phyloP scores from a whole-genome alignment of 2,329 filamentous ascomycete species.

The Leptographium wingfieldii region DNA sequence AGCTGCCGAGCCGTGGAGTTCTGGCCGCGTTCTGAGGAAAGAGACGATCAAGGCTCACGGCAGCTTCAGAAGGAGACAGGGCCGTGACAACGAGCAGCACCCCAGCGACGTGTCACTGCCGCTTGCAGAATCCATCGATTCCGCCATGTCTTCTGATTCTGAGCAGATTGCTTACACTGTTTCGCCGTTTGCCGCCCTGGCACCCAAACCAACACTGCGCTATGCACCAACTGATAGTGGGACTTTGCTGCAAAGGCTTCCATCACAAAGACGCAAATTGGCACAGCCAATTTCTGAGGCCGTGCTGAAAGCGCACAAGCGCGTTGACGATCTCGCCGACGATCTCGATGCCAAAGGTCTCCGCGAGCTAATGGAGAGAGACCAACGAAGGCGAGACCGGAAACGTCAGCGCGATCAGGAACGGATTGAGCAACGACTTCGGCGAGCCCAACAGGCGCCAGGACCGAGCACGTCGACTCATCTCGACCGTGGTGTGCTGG shows the following conservation, averaged over 20 bases:
- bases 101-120: slow-evolving; percentile 66
- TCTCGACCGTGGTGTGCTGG: slow-evolving; percentile 47
- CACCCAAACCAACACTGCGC: slow-evolving; percentile 72
- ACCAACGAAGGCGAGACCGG: slow-evolving; percentile 65
- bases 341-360: slow-evolving; percentile 74
- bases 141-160: slow-evolving; percentile 60
- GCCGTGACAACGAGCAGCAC: slow-evolving; percentile 34
- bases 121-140: slow-evolving; percentile 60
- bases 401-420: slow-evolving; percentile 58
- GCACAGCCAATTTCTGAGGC: slow-evolving; percentile 47
- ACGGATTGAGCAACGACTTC: slow-evolving; percentile 50
- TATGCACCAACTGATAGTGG: slow-evolving; percentile 38
- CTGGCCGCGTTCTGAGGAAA: slow-evolving; percentile 46
- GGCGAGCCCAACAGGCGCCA: slow-evolving; percentile 53
- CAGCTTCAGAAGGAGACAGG: slow-evolving; percentile 22
- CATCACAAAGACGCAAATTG: slow-evolving; percentile 39
- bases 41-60: slow-evolving; percentile 53
- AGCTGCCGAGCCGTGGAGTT: slow-evolving; percentile 43
- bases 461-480: slow-evolving; percentile 21
- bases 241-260: slow-evolving; percentile 32
- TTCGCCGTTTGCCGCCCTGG: slow-evolving; percentile 66
- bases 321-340: slow-evolving; percentile 64
- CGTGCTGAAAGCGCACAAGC: slow-evolving; percentile 45
- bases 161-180: slow-evolving; percentile 70
- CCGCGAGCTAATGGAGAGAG: slow-evolving; percentile 80